Evolutionary conservation across 164 flowering plant genomes (phyloP).

Genomic region (Liriodendron chinense): DNA sequence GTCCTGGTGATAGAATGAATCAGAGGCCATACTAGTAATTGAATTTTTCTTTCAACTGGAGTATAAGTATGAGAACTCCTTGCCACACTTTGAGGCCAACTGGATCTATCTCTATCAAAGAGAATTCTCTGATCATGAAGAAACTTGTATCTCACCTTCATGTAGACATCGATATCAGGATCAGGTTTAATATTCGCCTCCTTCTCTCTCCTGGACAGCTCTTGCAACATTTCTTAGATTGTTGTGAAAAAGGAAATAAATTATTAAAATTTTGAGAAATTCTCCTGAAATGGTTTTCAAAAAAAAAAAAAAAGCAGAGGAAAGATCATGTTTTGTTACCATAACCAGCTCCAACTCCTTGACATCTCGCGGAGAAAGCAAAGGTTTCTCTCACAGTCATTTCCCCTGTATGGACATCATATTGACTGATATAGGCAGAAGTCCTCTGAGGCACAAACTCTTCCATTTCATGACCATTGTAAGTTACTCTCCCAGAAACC

Average conservation of each 20-base stretch:
- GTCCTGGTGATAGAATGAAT: too few species aligned
- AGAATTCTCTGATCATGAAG: neutral
- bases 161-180: slow-evolving; percentile 49
- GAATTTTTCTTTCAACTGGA: too few species aligned
- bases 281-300: neutral
- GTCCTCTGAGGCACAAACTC: slow-evolving; percentile 68
- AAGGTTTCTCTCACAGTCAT: slow-evolving; percentile 57
- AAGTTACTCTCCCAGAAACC: slow-evolving; percentile 54
- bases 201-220: slow-evolving; percentile 51
- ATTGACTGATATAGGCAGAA: slow-evolving; percentile 56
- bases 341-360: slow-evolving; percentile 50
- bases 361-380: slow-evolving; percentile 58
- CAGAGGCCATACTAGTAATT: too few species aligned
- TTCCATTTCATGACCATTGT: slow-evolving; percentile 59
- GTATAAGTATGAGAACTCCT: neutral
- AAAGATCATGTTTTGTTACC: slow-evolving; percentile 18
- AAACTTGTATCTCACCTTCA: slow-evolving; percentile 2
- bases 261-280: neutral
- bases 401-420: slow-evolving; percentile 56
- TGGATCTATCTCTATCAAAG: neutral
- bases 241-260: neutral
- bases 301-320: too few species aligned
- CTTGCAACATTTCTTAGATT: slow-evolving; percentile 40
- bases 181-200: slow-evolving; percentile 52
- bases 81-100: neutral